phyloP scores from a whole-genome alignment of 306 rosid genomes.

The Cicer yamashitae region DNA sequence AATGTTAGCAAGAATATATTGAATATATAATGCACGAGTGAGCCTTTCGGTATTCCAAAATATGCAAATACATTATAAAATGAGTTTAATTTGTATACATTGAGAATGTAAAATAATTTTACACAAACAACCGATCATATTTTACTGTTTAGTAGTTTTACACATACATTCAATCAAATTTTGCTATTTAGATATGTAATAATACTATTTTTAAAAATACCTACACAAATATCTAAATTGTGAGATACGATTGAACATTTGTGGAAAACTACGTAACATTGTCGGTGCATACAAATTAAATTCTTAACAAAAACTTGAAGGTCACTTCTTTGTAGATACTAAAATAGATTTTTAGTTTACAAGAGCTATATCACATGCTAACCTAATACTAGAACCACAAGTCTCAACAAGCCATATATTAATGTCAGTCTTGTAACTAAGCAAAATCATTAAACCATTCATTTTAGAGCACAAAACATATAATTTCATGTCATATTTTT shows the following conservation, averaged over 20 bases:
- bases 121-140: not conserved
- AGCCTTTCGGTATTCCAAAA: not conserved
- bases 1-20: not conserved
- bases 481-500: slow-evolving; percentile 7
- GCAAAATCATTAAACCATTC: slow-evolving; percentile 17
- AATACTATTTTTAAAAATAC: not conserved
- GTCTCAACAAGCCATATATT: slow-evolving; percentile 3
- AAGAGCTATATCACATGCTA: slow-evolving; percentile 17
- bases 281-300: not conserved
- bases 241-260: too few species aligned
- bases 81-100: not conserved
- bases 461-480: not conserved
- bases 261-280: not conserved
- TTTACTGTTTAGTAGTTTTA: not conserved
- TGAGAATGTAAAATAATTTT: not conserved
- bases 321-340: slow-evolving; percentile 36
- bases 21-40: not conserved
- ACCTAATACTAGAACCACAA: slow-evolving; percentile 27
- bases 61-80: not conserved
- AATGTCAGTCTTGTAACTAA: slow-evolving; percentile 18
- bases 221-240: not conserved
- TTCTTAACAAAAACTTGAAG: slow-evolving; percentile 19
- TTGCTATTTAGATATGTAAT: not conserved
- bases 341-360: slow-evolving; percentile 23
- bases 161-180: not conserved